Evolutionary conservation across 768 basidiomycete species (phyloP), one percentile per base, ranked within the genome.

Genomic region (Psilocybe cyanescens): DNA sequence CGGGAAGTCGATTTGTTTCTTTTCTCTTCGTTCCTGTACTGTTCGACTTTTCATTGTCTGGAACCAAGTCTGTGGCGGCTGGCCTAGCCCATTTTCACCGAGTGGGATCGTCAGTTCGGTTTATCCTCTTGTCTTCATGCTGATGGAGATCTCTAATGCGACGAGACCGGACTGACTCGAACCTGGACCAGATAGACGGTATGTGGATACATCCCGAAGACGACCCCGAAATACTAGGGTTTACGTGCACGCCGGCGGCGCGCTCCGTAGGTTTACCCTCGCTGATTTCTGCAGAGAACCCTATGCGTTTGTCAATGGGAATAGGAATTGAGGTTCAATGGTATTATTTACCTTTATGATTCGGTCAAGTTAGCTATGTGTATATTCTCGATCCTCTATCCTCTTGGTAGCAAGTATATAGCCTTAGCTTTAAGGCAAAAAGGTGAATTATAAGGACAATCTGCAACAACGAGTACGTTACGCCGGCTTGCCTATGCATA

Each of bases 341-440:
- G 47, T 5, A 49, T 49, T 49, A 24, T 24, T 28, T 49, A 24
- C 47, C 47, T 49, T 49, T 51, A 9, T 35, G 29, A 53, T 30
- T 33, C 51, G 16, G 51, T 53, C 51, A 53, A 17, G 29, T 53
- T 53, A 53, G 51, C 51, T 53, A 53, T 51, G n/a, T 49, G 24
- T 49, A 17, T 11, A 24, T 11, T 19, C 11, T 16, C 28, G 3
- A 14, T 51, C 19, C 28, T 16, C 4, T 4, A 30, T 51, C 28
- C 17, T 12, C 28, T 11, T 14, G 7, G 11, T 49, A 14, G 24
- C 24, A 24, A 24, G 24, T 24, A 24, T 24, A 24, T 44, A 49
- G n/a, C 29, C 9, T 19, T 24, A 30, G 48, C 29, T 11, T 49
- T 19, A 49, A 11, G 12, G 28, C 29, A 30, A 51, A 51, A 51